A percentile compares a stretch with the other conserved stretches of the same genome.
phyloP scores from a whole-genome alignment of 768 basidiomycete genomes.

The Mycena albidolilacea region DNA sequence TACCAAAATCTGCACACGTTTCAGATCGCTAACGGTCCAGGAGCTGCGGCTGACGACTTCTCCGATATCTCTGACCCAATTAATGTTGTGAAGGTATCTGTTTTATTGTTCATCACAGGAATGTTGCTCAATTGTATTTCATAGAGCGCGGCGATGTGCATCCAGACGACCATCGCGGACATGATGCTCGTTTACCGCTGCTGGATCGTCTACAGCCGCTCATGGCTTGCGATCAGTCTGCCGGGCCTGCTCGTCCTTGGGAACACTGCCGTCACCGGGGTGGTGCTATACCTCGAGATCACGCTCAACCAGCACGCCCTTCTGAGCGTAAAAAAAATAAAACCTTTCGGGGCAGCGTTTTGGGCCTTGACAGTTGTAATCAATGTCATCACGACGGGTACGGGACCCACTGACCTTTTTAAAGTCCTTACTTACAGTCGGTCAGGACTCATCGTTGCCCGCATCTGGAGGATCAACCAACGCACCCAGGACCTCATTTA shows the following conservation, averaged over 20 bases:
- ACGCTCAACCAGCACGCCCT: neutral
- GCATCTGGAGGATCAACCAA: slow-evolving; percentile 16
- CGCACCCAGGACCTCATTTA: neutral
- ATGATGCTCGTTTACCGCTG: slow-evolving; percentile 23
- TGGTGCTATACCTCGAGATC: slow-evolving; percentile 2
- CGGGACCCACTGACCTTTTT: neutral
- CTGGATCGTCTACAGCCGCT: slow-evolving; percentile 23
- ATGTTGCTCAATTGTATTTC: neutral
- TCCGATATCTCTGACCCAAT: slow-evolving; percentile 8
- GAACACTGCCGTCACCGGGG: slow-evolving; percentile 1
- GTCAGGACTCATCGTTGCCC: slow-evolving; percentile 1
- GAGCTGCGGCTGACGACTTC: neutral
- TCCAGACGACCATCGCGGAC: neutral
- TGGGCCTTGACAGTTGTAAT: slow-evolving; percentile 26
- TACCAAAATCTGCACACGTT: slow-evolving; percentile 10
- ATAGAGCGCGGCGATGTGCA: neutral
- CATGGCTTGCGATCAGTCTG: slow-evolving; percentile 14
- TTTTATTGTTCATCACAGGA: neutral
- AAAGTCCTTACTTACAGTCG: neutral
- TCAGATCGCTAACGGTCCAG: neutral
- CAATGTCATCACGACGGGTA: slow-evolving; percentile 20
- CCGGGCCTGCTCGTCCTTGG: slow-evolving; percentile 15
- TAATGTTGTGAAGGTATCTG: slow-evolving; percentile 10
- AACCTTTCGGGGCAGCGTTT: neutral
- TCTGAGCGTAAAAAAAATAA: neutral